These are phyloP conservation scores for Nakaseomyces delphensis DNA, from an alignment of 1,139 yeast species.

Conservation along the genomic window DNA sequence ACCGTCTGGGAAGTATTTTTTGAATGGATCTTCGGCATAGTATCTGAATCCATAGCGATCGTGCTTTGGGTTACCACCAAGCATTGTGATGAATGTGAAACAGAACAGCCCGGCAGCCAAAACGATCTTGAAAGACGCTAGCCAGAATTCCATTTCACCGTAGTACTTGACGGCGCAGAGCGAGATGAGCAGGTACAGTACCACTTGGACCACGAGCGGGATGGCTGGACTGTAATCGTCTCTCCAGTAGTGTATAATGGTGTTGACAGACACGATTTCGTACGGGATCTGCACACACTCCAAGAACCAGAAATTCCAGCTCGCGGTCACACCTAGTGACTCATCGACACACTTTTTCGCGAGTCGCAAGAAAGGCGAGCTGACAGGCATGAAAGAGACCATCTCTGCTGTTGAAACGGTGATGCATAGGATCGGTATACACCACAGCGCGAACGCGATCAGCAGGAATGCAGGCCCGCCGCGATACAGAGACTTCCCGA, in stretches of 20 bases:
- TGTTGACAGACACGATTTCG: conserved; percentile 73
- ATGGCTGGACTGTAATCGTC: conserved; percentile 64
- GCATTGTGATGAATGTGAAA: conserved; percentile 71
- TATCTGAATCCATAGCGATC: conserved; percentile 61
- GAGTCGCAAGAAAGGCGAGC: conserved; percentile 53
- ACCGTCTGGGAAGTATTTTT: conserved; percentile 48
- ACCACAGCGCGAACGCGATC: conserved; percentile 56
- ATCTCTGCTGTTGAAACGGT: conserved; percentile 74
- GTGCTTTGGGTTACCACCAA: conserved; percentile 69
- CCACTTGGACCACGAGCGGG: conserved; percentile 54
- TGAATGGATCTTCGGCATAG: conserved; percentile 51
- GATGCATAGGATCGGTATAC: conserved; percentile 51
- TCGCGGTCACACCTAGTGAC: conserved; percentile 67
- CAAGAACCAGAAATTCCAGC: conserved; percentile 73
- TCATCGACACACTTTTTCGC: conserved; percentile 55
- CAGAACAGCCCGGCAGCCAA: conserved; percentile 63
- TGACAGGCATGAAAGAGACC: conserved; percentile 70
- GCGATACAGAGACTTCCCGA: conserved; percentile 55
- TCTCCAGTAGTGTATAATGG: conserved; percentile 72
- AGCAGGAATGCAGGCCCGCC: conserved; percentile 78
- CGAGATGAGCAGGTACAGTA: conserved; percentile 53
- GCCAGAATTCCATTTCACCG: conserved; percentile 79
- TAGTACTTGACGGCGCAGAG: conserved; percentile 63
- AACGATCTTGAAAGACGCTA: conserved; percentile 62
- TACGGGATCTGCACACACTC: conserved; percentile 72